Conservation (phyloP, 257 asterid species). For the Penstemon newberryi region DNA sequence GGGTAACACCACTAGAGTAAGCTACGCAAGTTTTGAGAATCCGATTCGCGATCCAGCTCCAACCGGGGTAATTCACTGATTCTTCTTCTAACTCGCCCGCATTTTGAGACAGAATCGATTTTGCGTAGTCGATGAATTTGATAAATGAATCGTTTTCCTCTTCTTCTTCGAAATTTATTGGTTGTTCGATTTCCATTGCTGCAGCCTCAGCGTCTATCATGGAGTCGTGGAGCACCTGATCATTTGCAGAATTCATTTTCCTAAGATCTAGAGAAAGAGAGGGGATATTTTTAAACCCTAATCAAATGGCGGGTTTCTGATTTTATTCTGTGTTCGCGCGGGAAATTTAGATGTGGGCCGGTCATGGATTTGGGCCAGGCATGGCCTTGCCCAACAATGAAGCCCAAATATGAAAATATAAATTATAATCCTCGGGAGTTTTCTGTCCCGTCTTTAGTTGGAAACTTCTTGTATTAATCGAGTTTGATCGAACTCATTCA, state of each 20-base stretch:
- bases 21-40: constrained; percentile 73
- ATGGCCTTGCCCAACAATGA: no score
- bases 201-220: constrained; percentile 39
- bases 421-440: no score
- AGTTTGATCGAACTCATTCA: no score
- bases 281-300: constrained; percentile 31
- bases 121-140: constrained; percentile 59
- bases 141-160: constrained; percentile 63
- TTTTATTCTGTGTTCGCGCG: constrained; percentile 33
- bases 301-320: constrained; percentile 28
- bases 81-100: constrained; percentile 41
- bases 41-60: constrained; percentile 85
- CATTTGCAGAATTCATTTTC: constrained; percentile 37
- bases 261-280: constrained; percentile 21
- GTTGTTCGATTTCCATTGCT: constrained; percentile 49
- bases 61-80: constrained; percentile 49
- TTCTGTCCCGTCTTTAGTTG: no score
- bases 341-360: constrained; percentile 2
- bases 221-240: constrained; percentile 34
- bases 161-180: constrained; percentile 29
- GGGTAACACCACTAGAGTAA: constrained; percentile 91
- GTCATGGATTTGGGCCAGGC: no score
- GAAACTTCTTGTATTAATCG: no score
- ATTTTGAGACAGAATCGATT: constrained; percentile 41
- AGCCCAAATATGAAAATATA: no score